These are phyloP conservation scores for Fusarium sublunatum DNA, from an alignment of 2,329 filamentous ascomycete genomes.

Conservation along the genomic window DNA sequence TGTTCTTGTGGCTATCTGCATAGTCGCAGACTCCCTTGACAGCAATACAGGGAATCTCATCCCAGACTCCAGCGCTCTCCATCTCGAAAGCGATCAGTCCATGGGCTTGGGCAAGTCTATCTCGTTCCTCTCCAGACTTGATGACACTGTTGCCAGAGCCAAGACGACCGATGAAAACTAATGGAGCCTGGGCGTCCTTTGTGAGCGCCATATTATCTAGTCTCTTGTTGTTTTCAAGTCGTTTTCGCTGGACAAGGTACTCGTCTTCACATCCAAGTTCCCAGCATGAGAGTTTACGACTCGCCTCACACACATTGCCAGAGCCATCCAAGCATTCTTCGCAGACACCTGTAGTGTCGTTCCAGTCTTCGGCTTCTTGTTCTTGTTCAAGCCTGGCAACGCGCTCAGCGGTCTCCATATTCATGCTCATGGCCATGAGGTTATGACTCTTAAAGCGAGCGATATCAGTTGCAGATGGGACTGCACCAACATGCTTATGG, in stretches of 20 bases:
- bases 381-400: too few species aligned
- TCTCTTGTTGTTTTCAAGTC: neutral
- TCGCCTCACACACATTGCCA: neutral
- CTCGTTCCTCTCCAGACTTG: conserved; percentile 51
- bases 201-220: neutral
- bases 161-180: conserved; percentile 51
- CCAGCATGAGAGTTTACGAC: neutral
- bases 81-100: conserved; percentile 47
- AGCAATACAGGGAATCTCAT: conserved; percentile 51
- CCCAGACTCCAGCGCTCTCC: conserved; percentile 50
- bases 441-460: too few species aligned
- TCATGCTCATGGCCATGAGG: too few species aligned
- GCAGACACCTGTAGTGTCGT: neutral
- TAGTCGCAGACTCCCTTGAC: conserved; percentile 56
- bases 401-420: too few species aligned
- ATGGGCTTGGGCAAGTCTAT: conserved; percentile 44
- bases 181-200: conserved; percentile 1
- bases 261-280: conserved; percentile 8
- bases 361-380: too few species aligned
- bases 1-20: conserved; percentile 41
- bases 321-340: neutral
- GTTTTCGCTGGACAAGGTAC: neutral
- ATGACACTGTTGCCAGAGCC: conserved; percentile 54
- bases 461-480: too few species aligned
- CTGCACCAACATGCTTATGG: conserved; percentile 11